A percentile compares a stretch with the other conserved stretches of the same genome.
Conservation (phyloP, 2,329 filamentous ascomycete species). For the Biscogniauxia mediterranea region DNA sequence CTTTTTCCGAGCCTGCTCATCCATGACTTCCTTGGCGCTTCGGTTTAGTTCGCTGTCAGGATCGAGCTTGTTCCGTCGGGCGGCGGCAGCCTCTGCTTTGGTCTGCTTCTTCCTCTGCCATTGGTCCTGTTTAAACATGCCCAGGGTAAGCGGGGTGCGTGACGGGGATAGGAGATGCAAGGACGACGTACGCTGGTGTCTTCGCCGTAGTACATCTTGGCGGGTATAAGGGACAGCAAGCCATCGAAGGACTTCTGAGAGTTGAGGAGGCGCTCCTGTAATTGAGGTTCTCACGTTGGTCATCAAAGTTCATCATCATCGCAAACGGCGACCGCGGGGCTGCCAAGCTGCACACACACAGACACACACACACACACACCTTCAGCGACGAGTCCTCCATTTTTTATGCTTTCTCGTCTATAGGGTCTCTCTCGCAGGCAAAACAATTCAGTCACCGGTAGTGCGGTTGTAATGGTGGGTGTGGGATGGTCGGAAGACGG, state of each 20-base stretch:
- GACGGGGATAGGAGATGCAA: neutral
- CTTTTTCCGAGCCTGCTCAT: slow-evolving; percentile 75
- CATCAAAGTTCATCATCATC: slow-evolving; percentile 16
- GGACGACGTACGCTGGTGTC: slow-evolving; percentile 70
- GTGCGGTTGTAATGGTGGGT: neutral
- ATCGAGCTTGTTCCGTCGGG: slow-evolving; percentile 85
- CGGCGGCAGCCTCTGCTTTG: slow-evolving; percentile 79
- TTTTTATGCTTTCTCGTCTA: slow-evolving; percentile 7
- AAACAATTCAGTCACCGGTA: neutral
- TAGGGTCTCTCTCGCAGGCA: neutral
- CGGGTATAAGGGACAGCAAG: slow-evolving; percentile 81
- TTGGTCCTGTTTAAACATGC: slow-evolving; percentile 64
- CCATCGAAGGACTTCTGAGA: slow-evolving; percentile 79
- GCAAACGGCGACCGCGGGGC: slow-evolving; percentile 18
- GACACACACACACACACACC: slow-evolving; percentile 41
- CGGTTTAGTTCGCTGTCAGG: slow-evolving; percentile 78
- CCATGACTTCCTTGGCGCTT: slow-evolving; percentile 89
- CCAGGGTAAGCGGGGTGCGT: slow-evolving; percentile 14
- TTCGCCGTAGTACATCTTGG: slow-evolving; percentile 86
- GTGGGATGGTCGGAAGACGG: neutral
- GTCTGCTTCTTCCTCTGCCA: slow-evolving; percentile 96
- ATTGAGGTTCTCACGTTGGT: slow-evolving; percentile 15
- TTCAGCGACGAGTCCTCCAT: slow-evolving; percentile 48
- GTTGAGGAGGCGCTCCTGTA: slow-evolving; percentile 55
- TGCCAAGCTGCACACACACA: slow-evolving; percentile 24